A percentile compares a stretch with the other conserved stretches of the same genome.
These are phyloP conservation scores for Pythium vanterpoolii DNA, from an alignment of 352 stramenopile genomes.

Conservation along the genomic window DNA sequence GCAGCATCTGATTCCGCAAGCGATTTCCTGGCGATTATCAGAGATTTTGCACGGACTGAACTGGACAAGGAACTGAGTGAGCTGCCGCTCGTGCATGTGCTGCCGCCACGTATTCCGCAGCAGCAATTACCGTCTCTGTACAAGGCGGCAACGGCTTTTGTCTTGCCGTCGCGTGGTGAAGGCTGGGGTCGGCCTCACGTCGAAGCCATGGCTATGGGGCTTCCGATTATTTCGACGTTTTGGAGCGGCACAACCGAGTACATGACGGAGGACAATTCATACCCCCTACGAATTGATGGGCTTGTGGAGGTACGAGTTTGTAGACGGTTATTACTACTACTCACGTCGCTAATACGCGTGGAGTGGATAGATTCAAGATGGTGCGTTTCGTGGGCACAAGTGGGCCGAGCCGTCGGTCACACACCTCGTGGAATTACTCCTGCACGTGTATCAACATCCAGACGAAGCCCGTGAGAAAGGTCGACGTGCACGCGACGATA, in stretches of 20 bases:
- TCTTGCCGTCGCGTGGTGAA: slow-evolving; percentile 91
- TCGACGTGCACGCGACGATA: slow-evolving; percentile 63
- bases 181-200: slow-evolving; percentile 92
- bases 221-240: slow-evolving; percentile 89
- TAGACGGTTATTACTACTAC: neutral
- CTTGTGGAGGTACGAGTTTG: slow-evolving; percentile 50
- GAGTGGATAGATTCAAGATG: slow-evolving; percentile 62
- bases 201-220: slow-evolving; percentile 92
- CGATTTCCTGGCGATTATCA: slow-evolving; percentile 56
- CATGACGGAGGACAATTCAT: slow-evolving; percentile 87
- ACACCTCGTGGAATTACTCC: slow-evolving; percentile 69
- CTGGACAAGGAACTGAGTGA: slow-evolving; percentile 42
- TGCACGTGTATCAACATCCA: slow-evolving; percentile 50
- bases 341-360: neutral
- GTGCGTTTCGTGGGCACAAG: slow-evolving; percentile 72
- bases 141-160: slow-evolving; percentile 77
- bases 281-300: slow-evolving; percentile 76
- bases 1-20: slow-evolving; percentile 31
- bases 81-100: slow-evolving; percentile 55
- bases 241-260: slow-evolving; percentile 90
- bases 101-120: slow-evolving; percentile 63
- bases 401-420: slow-evolving; percentile 84
- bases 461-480: slow-evolving; percentile 71
- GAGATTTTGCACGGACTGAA: slow-evolving; percentile 46
- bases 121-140: slow-evolving; percentile 61